Evolutionary conservation across 768 basidiomycete species (phyloP).

Genomic region (Coprinellus aureogranulatus): DNA sequence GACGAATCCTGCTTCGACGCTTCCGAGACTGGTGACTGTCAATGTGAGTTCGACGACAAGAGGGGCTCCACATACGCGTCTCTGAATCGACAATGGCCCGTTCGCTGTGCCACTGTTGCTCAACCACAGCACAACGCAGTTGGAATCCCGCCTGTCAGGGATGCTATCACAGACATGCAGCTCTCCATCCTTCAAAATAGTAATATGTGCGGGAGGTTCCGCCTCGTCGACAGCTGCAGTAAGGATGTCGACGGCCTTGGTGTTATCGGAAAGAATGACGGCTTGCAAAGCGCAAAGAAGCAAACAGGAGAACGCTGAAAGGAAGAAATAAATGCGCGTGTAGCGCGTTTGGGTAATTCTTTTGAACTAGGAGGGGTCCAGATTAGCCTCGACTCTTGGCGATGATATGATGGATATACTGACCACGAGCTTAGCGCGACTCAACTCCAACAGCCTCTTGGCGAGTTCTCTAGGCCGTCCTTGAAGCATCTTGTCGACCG

Average conservation of each 20-base stretch:
- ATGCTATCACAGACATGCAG: constrained; percentile 40
- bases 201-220: constrained; percentile 21
- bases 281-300: constrained; percentile 42
- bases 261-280: constrained; percentile 35
- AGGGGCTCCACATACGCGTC: too few species aligned
- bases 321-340: constrained; percentile 47
- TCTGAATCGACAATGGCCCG: too few species aligned
- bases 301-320: constrained; percentile 42
- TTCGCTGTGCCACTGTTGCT: neutral
- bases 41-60: too few species aligned
- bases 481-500: neutral
- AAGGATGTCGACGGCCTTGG: constrained; percentile 31
- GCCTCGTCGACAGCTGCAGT: constrained; percentile 21
- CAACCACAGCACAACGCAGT: constrained; percentile 19
- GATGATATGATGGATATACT: neutral
- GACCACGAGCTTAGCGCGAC: constrained; percentile 5
- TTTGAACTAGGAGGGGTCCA: constrained; percentile 27
- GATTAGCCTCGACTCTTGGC: neutral
- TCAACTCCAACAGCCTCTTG: neutral
- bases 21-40: too few species aligned
- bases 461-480: neutral
- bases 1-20: neutral
- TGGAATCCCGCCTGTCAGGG: constrained; percentile 27
- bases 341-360: constrained; percentile 49
- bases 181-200: constrained; percentile 21